Conservation (phyloP, 208 protist species). For the Trypanosoma lewisi region DNA sequence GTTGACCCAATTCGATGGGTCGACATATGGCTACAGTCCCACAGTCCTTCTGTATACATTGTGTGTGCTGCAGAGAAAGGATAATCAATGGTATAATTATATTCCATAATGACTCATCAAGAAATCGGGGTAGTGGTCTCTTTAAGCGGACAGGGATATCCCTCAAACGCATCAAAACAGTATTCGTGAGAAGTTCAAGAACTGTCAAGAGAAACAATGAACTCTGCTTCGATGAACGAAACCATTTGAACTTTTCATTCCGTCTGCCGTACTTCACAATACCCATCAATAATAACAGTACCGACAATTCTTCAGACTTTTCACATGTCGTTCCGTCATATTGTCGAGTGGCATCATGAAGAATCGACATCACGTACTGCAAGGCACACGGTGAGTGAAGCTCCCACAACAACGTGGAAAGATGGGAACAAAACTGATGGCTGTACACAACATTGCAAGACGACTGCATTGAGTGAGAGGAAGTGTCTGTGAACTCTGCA, state of each 20-base stretch:
- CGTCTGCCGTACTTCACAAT: too few species aligned
- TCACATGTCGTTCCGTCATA: neutral
- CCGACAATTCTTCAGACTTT: neutral
- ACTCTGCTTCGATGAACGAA: neutral
- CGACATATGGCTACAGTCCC: neutral
- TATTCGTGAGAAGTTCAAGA: conserved; percentile 3
- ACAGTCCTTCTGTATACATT: neutral
- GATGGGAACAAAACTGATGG: neutral
- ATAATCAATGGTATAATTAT: conserved; percentile 2
- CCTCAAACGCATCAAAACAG: neutral
- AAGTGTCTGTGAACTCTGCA: neutral
- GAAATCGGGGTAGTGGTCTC: conserved; percentile 8
- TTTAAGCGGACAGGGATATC: conserved; percentile 6
- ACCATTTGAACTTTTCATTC: too few species aligned
- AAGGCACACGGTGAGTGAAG: conserved; percentile 3
- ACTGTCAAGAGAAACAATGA: conserved; percentile 2
- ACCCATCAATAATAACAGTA: neutral
- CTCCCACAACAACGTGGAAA: conserved; percentile 8
- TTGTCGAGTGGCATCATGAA: neutral
- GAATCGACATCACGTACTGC: conserved; percentile 1
- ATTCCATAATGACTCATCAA: conserved; percentile 19
- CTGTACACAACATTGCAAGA: neutral
- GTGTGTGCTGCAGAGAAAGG: conserved; percentile 3
- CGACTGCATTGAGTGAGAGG: neutral
- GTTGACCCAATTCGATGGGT: conserved; percentile 1